Percentiles rank a stretch among this genome's conserved stretches.
Conservation (phyloP, 2,329 filamentous ascomycete species). For the Fusarium longipes region DNA sequence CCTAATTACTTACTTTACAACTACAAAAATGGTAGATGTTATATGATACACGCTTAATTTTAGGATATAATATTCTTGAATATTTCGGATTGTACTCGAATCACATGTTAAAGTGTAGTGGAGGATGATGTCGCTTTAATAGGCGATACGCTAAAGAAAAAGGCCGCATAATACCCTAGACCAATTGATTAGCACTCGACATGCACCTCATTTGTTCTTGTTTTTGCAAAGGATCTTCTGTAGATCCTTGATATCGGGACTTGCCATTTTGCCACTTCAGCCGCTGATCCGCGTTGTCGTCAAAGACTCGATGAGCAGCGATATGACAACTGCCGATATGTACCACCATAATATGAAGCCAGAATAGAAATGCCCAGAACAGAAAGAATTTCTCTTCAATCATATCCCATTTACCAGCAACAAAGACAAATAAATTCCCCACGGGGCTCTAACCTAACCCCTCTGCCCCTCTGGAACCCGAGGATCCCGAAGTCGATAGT, state of each 20-base stretch:
- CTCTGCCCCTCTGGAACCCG: constrained; percentile 1
- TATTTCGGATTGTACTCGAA: too few species aligned
- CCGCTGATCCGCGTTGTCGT: not conserved
- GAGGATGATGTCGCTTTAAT: too few species aligned
- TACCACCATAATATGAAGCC: not conserved
- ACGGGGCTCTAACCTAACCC: not conserved
- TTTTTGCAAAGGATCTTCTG: not conserved
- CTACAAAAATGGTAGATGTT: too few species aligned
- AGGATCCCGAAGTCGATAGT: constrained; percentile 14
- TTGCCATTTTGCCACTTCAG: not conserved
- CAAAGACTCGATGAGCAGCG: not conserved
- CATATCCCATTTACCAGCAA: not conserved
- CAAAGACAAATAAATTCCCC: not conserved
- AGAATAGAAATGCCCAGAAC: not conserved
- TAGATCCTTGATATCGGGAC: not conserved
- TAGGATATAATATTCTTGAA: too few species aligned
- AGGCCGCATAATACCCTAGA: too few species aligned
- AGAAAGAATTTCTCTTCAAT: not conserved
- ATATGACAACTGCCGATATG: not conserved
- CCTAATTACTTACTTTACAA: too few species aligned
- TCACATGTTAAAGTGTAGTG: too few species aligned
- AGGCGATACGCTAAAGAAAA: too few species aligned
- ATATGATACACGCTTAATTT: too few species aligned
- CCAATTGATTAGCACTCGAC: not conserved
- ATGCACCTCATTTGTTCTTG: not conserved